Evolutionary conservation across 305 asterid species (phyloP), one percentile per base, ranked within the genome.

Genomic region (Fraxinus paxiana): DNA sequence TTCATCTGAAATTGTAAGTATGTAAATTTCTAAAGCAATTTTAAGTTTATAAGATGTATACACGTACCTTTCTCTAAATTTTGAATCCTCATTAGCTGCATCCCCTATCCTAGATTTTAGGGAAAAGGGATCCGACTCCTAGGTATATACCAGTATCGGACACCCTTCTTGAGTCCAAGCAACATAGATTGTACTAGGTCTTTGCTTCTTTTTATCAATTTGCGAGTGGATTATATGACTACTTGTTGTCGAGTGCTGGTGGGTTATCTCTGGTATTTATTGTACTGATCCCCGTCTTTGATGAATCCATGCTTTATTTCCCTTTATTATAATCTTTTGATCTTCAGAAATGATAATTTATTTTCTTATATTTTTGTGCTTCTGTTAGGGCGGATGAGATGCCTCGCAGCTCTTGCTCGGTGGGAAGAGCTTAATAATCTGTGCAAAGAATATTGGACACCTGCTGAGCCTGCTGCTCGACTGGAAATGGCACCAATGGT

Each of bases 371-470:
- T 67, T 17, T 77, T 78, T 77, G 83, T 87, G 77, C 85, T 56
- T 79, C 48, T 79, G 33, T 41, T 89, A 94, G 99, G 99, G 28
- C 95, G 96, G 41, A 96, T 96, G 99, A 88, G 99, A 84, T 94
- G 99, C 87, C 99, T 96, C 84, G 98, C 98, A 83, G 98, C 99
- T 77, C 92, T 96, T 85, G 99, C 99, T 76, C 97, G 98, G 70
- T 96, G 98, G 98, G 99, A 96, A 88, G 99, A 96, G 94, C 98
- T 96, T 86, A 96, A 94, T 87, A 93, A 91, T 89, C 94, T 96
- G 46, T 94, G 98, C 91, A 93, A 91, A 92, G 98, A 93, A 88
- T 93, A 87, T 56, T 96, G 99, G 99, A 93, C 99, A 74, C 98
- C 98, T 76, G 98, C 99, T 84, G 98, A 96, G 84, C 96, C 98